Evolutionary conservation across 306 rosid genomes (phyloP).

Genomic region (Cicer pinnatifidum): DNA sequence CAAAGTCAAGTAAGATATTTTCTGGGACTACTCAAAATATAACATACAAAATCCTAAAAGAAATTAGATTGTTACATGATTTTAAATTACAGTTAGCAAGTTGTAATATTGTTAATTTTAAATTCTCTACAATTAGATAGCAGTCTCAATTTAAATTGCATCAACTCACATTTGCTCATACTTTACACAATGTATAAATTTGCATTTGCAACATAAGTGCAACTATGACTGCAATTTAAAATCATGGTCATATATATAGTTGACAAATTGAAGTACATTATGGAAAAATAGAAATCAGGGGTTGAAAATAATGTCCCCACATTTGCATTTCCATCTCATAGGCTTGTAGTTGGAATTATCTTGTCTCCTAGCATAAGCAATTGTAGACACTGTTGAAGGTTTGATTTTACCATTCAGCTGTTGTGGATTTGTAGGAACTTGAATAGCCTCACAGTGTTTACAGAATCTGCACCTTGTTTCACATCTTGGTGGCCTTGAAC

Average conservation of each 20-base stretch:
- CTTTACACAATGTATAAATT: too few species aligned
- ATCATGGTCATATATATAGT: slow-evolving; percentile 28
- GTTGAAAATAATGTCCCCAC: slow-evolving; percentile 80
- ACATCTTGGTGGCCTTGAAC: slow-evolving; percentile 93
- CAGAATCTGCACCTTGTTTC: slow-evolving; percentile 81
- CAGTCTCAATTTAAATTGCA: too few species aligned
- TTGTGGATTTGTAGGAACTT: slow-evolving; percentile 63
- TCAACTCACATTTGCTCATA: accelerated
- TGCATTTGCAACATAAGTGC: too few species aligned
- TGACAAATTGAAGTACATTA: slow-evolving; percentile 33
- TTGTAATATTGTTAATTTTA: too few species aligned
- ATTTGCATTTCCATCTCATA: slow-evolving; percentile 97
- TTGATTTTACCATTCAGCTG: slow-evolving; percentile 46
- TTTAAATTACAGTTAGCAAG: too few species aligned
- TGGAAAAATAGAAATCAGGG: slow-evolving; percentile 52
- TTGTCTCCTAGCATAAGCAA: slow-evolving; percentile 57
- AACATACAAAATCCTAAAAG: too few species aligned
- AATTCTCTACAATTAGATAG: too few species aligned
- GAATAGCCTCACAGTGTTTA: slow-evolving; percentile 68
- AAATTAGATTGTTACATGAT: too few species aligned
- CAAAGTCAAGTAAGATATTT: slow-evolving; percentile 27
- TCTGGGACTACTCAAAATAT: too few species aligned
- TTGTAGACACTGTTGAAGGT: slow-evolving; percentile 49
- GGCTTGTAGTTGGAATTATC: slow-evolving; percentile 86
- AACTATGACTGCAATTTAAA: too few species aligned